Evolutionary conservation across 2,329 filamentous ascomycete genomes (phyloP).

Genomic region (Ceratocystis cubensis): DNA sequence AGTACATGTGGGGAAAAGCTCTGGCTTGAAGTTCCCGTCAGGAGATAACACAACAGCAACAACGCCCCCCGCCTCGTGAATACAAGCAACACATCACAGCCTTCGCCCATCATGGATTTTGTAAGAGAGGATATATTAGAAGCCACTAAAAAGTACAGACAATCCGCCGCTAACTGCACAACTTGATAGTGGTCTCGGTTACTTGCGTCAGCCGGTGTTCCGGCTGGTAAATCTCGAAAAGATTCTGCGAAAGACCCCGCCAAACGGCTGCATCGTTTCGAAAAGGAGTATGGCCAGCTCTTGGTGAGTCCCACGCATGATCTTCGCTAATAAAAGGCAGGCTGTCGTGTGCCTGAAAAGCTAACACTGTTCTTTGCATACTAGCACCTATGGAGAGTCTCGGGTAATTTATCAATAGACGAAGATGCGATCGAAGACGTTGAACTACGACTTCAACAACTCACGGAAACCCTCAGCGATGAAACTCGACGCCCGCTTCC

Average conservation of each 20-base stretch:
- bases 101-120: slow-evolving; percentile 15
- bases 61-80: not conserved
- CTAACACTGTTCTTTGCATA: slow-evolving; percentile 5
- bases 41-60: not conserved
- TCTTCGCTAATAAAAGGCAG: not conserved
- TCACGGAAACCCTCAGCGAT: slow-evolving; percentile 66
- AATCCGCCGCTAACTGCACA: not conserved
- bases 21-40: not conserved
- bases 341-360: not conserved
- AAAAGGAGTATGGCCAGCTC: slow-evolving; percentile 52
- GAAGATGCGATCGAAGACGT: slow-evolving; percentile 50
- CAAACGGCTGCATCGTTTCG: slow-evolving; percentile 52
- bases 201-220: slow-evolving; percentile 49
- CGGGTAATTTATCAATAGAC: slow-evolving; percentile 47
- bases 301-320: slow-evolving; percentile 34
- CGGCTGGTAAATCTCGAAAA: slow-evolving; percentile 42
- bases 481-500: slow-evolving; percentile 79
- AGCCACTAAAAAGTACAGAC: not conserved
- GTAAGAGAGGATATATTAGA: slow-evolving; percentile 6
- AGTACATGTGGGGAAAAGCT: not conserved
- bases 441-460: slow-evolving; percentile 49
- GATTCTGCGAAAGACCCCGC: slow-evolving; percentile 51
- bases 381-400: slow-evolving; percentile 43
- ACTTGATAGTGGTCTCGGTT: slow-evolving; percentile 50
- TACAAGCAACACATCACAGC: not conserved